Conservation (phyloP, 768 basidiomycete species). For the Collybiopsis luxurians region DNA sequence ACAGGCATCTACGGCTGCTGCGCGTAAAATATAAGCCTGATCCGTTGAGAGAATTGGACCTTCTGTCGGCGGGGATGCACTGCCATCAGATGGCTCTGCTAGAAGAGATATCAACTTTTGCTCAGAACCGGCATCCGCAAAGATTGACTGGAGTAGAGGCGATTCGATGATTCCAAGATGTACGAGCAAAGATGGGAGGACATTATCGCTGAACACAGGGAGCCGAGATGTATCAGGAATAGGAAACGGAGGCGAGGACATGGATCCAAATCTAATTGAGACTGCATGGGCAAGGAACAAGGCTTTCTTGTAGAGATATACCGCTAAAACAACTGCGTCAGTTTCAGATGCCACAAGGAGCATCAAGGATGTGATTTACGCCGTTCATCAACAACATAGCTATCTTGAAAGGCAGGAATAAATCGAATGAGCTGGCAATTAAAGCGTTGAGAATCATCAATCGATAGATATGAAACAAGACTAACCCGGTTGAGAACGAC, state of each 20-base stretch:
- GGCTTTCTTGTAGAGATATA: slow-evolving; percentile 90
- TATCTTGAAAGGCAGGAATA: slow-evolving; percentile 82
- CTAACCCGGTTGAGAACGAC: slow-evolving; percentile 60
- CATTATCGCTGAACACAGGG: slow-evolving; percentile 79
- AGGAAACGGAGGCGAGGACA: slow-evolving; percentile 53
- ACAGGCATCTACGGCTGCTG: slow-evolving; percentile 78
- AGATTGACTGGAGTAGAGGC: slow-evolving; percentile 41
- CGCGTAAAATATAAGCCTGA: slow-evolving; percentile 73
- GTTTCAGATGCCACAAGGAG: slow-evolving; percentile 7
- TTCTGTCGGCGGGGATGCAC: slow-evolving; percentile 26
- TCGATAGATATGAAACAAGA: neutral
- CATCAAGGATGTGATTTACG: slow-evolving; percentile 39
- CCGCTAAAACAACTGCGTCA: slow-evolving; percentile 39
- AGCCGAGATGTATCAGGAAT: slow-evolving; percentile 56
- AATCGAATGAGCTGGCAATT: slow-evolving; percentile 62
- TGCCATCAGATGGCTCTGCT: slow-evolving; percentile 15
- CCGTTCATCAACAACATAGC: slow-evolving; percentile 60
- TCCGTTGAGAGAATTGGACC: slow-evolving; percentile 53
- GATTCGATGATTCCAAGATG: slow-evolving; percentile 73
- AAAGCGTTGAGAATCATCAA: slow-evolving; percentile 9
- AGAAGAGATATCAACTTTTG: slow-evolving; percentile 41
- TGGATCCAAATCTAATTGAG: slow-evolving; percentile 59
- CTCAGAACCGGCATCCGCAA: slow-evolving; percentile 43
- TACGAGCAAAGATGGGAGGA: slow-evolving; percentile 78
- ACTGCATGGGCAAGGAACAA: slow-evolving; percentile 78